Base-by-base conservation (phyloP, 2,329 filamentous ascomycete genomes). In the Claviceps monticola region DNA sequence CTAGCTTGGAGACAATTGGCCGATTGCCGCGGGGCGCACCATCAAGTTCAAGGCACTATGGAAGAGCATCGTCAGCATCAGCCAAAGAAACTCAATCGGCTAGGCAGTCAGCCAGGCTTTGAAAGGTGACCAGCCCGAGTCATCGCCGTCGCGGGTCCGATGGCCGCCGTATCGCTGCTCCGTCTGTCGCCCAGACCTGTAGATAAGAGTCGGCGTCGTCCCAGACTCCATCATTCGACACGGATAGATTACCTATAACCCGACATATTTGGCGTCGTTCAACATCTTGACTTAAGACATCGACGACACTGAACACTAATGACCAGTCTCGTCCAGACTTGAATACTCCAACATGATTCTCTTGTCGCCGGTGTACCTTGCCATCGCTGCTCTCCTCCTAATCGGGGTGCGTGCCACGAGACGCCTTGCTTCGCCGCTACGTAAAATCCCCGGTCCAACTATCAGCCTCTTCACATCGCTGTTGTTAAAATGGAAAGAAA, bases 401-500 rank as follows among this genome's bases (percentile, higher is more conserved):
- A 17, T 60, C 45, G 45, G 51, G 39, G 23, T 61, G 23, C 57
- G 61, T 41, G 23, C 69, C 26, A 29, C 61, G 37, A 58, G 59
- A 36, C 55, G 61, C 29, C 42, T 68, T 41, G 58, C 54, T 38
- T 69, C 68, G 14, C 68, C 68, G 5, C 57, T 68, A 14, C 58
- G 60, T 41, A 63, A 60, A 46, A 53, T 80, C 7, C 78, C 78
- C 0, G 78, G 78, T 2, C 75, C 77, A 7, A 55, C 57, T 46
- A 51, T 67, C 39, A 71, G 76, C 19, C 68, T 71, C 34, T 71
- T 78, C 58, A 78, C 74, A 0, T 75, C 75, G 0, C 62, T 74
- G 19, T 55, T 71, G 1, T 62, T 81, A 48, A 79, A 76, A 58
- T 78, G 71, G 67, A 69, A 82, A 50, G 80, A 83, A 61, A 71